phyloP scores from a whole-genome alignment of 2,329 filamentous ascomycete species.

The Elsinoe fawcettii region DNA sequence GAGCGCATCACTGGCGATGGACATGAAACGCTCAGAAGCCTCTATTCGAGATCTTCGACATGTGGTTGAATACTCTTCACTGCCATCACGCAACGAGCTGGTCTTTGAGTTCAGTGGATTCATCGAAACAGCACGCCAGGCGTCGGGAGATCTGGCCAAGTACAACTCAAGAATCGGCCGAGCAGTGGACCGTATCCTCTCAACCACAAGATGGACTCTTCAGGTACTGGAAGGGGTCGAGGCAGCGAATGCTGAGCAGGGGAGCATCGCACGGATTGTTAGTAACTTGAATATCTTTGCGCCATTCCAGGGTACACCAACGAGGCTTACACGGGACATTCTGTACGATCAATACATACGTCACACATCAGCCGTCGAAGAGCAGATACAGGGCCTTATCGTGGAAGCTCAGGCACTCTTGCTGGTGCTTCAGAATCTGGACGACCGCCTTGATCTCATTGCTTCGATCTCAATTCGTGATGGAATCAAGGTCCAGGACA shows the following conservation, averaged over 20 bases:
- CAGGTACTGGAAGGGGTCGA: slow-evolving; percentile 59
- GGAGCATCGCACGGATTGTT: slow-evolving; percentile 37
- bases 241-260: slow-evolving; percentile 33
- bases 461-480: slow-evolving; percentile 60
- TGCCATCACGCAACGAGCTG: slow-evolving; percentile 62
- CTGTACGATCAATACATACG: slow-evolving; percentile 68
- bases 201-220: slow-evolving; percentile 68
- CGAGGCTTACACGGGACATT: slow-evolving; percentile 51
- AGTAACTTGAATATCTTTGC: slow-evolving; percentile 41
- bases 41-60: slow-evolving; percentile 67
- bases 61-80: slow-evolving; percentile 61
- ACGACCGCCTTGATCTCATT: slow-evolving; percentile 62
- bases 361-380: slow-evolving; percentile 62
- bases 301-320: slow-evolving; percentile 53
- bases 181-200: slow-evolving; percentile 65
- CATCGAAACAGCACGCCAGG: slow-evolving; percentile 58
- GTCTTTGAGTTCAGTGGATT: slow-evolving; percentile 70
- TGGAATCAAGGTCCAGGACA: slow-evolving; percentile 49
- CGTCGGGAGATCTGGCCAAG: slow-evolving; percentile 58
- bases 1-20: slow-evolving; percentile 60
- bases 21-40: slow-evolving; percentile 70
- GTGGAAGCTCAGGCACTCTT: slow-evolving; percentile 62
- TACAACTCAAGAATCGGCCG: slow-evolving; percentile 72
- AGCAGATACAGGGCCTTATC: slow-evolving; percentile 61
- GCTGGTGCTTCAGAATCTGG: slow-evolving; percentile 56